phyloP scores from a whole-genome alignment of 179 eudicot species.

The Silene coronaria region DNA sequence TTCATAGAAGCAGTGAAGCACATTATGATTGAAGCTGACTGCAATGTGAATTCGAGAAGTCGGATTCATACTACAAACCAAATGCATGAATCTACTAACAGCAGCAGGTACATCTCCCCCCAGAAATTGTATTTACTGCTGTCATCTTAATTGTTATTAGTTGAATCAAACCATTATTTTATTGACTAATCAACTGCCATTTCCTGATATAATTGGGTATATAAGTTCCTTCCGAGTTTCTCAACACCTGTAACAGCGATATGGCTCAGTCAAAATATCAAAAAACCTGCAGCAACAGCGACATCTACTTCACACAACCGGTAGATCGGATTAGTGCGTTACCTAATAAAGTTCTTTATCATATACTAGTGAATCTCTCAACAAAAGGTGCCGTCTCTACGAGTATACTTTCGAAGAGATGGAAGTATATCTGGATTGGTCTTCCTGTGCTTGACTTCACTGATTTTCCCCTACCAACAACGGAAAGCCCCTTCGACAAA shows the following conservation, averaged over 20 bases:
- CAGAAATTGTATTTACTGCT: neutral
- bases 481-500: neutral
- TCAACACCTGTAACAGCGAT: neutral
- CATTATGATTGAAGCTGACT: no score
- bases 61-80: no score
- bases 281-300: neutral
- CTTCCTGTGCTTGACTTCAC: constrained; percentile 23
- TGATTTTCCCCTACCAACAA: constrained; percentile 4
- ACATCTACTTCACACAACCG: neutral
- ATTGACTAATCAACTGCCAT: neutral
- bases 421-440: constrained; percentile 19
- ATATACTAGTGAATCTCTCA: constrained; percentile 17
- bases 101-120: neutral
- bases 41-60: no score
- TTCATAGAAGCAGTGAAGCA: no score
- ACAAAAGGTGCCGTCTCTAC: constrained; percentile 26
- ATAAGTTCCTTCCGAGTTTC: neutral
- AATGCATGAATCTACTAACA: neutral
- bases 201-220: neutral
- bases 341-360: constrained; percentile 5
- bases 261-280: neutral
- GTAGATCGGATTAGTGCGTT: constrained; percentile 15
- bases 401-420: constrained; percentile 18
- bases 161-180: neutral
- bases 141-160: neutral